Percentiles rank a stretch among this genome's conserved stretches.
These are phyloP conservation scores for Auricularia cornea DNA, from an alignment of 768 basidiomycete species.

Conservation along the genomic window DNA sequence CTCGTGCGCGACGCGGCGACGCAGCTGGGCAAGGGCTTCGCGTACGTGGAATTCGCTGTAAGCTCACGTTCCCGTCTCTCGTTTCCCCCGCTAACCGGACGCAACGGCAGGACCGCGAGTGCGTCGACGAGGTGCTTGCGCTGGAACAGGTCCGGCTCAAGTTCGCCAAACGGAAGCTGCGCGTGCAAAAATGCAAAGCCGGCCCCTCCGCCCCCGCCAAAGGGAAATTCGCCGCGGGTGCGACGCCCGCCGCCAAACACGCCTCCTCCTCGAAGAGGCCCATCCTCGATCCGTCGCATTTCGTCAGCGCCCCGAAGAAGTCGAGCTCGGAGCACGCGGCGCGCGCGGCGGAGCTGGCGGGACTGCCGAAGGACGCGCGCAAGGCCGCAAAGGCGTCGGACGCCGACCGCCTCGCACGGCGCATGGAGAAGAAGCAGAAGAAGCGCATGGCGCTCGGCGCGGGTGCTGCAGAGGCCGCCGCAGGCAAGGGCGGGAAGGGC, in stretches of 20 bases:
- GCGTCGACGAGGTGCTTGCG: slow-evolving; percentile 87
- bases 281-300: slow-evolving; percentile 1
- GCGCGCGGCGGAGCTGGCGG: slow-evolving; percentile 69
- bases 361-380: slow-evolving; percentile 76
- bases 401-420: slow-evolving; percentile 69
- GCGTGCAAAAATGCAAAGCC: slow-evolving; percentile 88
- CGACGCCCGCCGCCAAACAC: slow-evolving; percentile 5
- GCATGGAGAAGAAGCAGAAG: slow-evolving; percentile 87
- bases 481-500: neutral
- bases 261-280: slow-evolving; percentile 1
- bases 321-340: slow-evolving; percentile 39
- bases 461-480: neutral
- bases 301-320: neutral
- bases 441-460: slow-evolving; percentile 45
- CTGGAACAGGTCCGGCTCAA: slow-evolving; percentile 70
- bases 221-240: too few species aligned
- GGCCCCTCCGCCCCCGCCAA: slow-evolving; percentile 31
- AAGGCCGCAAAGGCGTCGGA: slow-evolving; percentile 76
- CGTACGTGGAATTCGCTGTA: slow-evolving; percentile 83
- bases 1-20: slow-evolving; percentile 86
- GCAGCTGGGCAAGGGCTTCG: slow-evolving; percentile 92
- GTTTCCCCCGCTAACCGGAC: neutral
- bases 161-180: slow-evolving; percentile 87
- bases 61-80: slow-evolving; percentile 19
- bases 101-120: slow-evolving; percentile 63